Conservation (phyloP, 768 basidiomycete genomes). For the Suillus paluster region DNA sequence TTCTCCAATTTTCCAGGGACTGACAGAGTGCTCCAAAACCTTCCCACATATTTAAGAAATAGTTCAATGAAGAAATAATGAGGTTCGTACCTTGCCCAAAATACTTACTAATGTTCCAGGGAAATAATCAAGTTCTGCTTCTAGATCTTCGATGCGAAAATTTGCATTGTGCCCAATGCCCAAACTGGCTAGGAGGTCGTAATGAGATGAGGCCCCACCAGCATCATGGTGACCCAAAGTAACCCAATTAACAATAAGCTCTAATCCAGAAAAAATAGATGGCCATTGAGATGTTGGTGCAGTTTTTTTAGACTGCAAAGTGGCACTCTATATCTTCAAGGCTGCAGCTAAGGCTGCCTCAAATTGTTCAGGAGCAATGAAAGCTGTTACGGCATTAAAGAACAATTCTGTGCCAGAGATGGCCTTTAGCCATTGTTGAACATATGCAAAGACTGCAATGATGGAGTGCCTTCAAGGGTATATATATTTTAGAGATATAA, state of each 20-base stretch:
- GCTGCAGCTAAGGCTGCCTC: not conserved
- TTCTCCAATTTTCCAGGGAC: not conserved
- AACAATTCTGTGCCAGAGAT: not conserved
- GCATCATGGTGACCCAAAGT: slow-evolving; percentile 5
- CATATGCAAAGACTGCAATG: too few relatives aligned
- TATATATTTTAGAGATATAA: too few relatives aligned
- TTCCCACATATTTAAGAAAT: not conserved
- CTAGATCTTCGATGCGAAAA: not conserved
- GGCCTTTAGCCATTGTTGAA: not conserved
- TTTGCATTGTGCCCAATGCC: not conserved
- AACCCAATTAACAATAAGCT: slow-evolving; percentile 8
- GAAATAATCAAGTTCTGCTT: not conserved
- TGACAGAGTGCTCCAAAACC: not conserved
- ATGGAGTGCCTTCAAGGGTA: too few relatives aligned
- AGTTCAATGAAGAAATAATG: not conserved
- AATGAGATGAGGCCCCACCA: not conserved
- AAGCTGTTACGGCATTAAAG: not conserved
- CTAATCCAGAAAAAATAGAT: slow-evolving; percentile 6
- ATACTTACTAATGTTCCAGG: not conserved
- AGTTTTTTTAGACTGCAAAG: not conserved
- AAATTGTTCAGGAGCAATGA: not conserved
- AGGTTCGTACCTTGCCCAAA: not conserved
- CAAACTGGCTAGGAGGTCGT: slow-evolving; percentile 13
- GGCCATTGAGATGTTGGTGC: slow-evolving; percentile 5
- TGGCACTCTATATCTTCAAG: not conserved